These are phyloP conservation scores for Puccinia triticina DNA, from an alignment of 1,284 basidiomycete genomes.

Conservation along the genomic window DNA sequence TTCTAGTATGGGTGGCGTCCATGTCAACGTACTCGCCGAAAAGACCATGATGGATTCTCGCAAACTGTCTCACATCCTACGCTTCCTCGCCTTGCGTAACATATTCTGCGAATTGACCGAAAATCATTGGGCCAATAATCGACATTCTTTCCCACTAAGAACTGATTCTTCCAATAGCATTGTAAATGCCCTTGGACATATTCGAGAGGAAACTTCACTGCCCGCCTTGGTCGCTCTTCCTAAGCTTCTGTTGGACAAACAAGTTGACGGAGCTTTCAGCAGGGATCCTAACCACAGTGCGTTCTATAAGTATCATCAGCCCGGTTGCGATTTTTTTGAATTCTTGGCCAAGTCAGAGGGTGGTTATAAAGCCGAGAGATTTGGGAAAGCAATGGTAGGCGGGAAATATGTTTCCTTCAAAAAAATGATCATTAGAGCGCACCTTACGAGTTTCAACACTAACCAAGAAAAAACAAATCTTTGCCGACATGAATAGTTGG, in stretches of 20 bases:
- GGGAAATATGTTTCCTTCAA: not conserved
- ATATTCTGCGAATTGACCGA: constrained; percentile 20
- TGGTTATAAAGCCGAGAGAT: constrained; percentile 7
- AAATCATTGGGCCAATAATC: constrained; percentile 30
- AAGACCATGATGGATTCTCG: constrained; percentile 1
- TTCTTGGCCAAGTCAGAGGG: constrained; percentile 12
- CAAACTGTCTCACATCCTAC: constrained; percentile 32
- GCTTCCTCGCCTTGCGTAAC: constrained; percentile 28
- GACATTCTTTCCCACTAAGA: not conserved
- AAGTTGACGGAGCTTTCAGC: not conserved
- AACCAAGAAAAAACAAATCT: not conserved
- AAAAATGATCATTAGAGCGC: too few relatives aligned
- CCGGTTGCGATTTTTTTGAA: constrained; percentile 14
- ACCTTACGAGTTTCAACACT: not conserved
- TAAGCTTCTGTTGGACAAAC: constrained; percentile 16
- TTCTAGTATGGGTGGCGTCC: constrained; percentile 15
- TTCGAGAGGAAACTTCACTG: not conserved
- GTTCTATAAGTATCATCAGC: not conserved
- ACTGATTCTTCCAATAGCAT: constrained; percentile 3
- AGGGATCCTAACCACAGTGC: constrained; percentile 4
- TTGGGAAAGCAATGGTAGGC: constrained; percentile 26
- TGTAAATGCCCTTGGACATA: not conserved
- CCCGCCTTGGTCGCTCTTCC: constrained; percentile 2
- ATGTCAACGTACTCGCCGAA: constrained; percentile 12
- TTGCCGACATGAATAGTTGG: not conserved